phyloP scores from a whole-genome alignment of 345 rosid species.

The Hibiscus syriacus region DNA sequence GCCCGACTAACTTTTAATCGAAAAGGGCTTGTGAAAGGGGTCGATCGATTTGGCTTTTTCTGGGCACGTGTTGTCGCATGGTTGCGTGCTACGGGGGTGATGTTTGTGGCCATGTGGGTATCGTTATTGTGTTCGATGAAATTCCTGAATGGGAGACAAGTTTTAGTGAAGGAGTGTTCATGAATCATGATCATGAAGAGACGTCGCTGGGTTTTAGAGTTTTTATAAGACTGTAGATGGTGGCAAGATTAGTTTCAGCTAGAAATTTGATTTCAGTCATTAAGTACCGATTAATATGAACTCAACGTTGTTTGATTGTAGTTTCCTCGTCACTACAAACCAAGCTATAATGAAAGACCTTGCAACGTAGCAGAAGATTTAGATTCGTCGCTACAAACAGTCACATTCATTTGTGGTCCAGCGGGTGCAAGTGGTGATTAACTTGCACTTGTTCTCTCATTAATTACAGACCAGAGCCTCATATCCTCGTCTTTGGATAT shows the following conservation, averaged over 20 bases:
- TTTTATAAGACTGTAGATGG: neutral
- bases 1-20: slow-evolving; percentile 12
- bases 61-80: neutral
- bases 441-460: neutral
- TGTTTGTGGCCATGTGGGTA: neutral
- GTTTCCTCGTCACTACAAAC: neutral
- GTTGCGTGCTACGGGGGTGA: neutral
- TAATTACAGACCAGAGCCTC: too few relatives aligned
- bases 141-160: neutral
- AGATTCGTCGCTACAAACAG: too few relatives aligned
- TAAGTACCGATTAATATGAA: too few relatives aligned
- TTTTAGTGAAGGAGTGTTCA: neutral
- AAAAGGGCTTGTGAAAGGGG: slow-evolving; percentile 8
- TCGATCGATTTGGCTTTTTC: neutral
- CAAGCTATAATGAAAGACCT: too few relatives aligned
- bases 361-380: too few relatives aligned
- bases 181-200: neutral
- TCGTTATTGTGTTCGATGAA: neutral
- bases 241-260: neutral
- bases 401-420: neutral
- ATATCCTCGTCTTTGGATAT: too few relatives aligned
- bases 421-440: neutral
- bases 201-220: neutral
- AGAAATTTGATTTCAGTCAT: too few relatives aligned
- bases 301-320: neutral